Percentiles rank a stretch among this genome's conserved stretches.
These are phyloP conservation scores for Silene latifolia DNA, from an alignment of 148 eudicot genomes.

Conservation along the genomic window DNA sequence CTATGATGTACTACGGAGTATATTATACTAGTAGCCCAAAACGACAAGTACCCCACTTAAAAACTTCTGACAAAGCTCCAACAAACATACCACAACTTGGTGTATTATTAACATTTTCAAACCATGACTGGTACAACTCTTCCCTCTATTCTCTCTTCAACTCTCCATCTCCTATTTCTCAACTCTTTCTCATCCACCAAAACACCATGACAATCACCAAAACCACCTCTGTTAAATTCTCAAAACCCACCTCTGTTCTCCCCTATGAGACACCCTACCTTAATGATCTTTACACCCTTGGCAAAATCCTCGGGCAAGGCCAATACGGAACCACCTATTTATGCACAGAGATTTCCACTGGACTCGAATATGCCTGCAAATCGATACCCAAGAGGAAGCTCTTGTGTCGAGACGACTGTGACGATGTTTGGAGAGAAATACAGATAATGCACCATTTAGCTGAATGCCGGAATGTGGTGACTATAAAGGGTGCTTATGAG, in stretches of 20 bases:
- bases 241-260: conserved; percentile 43
- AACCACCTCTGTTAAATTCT: conserved; percentile 31
- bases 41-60: conserved; percentile 15
- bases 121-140: conserved; percentile 13
- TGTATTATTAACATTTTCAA: conserved; percentile 11
- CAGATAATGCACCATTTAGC: conserved; percentile 71
- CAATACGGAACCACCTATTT: conserved; percentile 63
- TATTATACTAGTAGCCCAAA: neutral
- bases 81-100: conserved; percentile 25
- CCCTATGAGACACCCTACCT: conserved; percentile 42
- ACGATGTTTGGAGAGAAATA: conserved; percentile 67
- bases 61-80: conserved; percentile 25
- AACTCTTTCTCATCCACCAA: neutral
- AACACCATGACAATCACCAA: conserved; percentile 23
- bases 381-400: conserved; percentile 62
- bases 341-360: conserved; percentile 51
- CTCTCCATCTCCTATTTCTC: conserved; percentile 9
- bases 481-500: conserved; percentile 59
- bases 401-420: conserved; percentile 53
- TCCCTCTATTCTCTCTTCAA: conserved; percentile 11
- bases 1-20: too few relatives aligned
- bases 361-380: conserved; percentile 53
- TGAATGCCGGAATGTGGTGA: conserved; percentile 45
- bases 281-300: conserved; percentile 40
- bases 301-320: conserved; percentile 58